Evolutionary conservation across 768 basidiomycete genomes (phyloP).

Genomic region (Tubosaeta brunneosetosa): DNA sequence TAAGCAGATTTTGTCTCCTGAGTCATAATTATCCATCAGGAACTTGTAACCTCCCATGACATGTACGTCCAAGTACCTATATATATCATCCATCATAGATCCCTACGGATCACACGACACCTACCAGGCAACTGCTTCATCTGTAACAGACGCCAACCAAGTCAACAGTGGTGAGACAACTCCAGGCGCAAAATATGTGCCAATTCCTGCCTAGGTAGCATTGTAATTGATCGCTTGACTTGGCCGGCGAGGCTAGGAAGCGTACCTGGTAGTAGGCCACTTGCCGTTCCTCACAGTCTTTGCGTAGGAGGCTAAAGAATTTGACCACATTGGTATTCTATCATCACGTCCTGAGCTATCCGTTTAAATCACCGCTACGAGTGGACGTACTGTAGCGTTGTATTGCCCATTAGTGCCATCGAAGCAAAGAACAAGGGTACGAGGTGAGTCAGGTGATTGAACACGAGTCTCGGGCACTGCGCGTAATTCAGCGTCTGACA

Average conservation of each 20-base stretch:
- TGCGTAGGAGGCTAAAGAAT: slow-evolving; percentile 63
- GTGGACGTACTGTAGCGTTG: slow-evolving; percentile 37
- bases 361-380: not conserved
- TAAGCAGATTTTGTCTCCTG: slow-evolving; percentile 69
- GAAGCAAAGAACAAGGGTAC: slow-evolving; percentile 61
- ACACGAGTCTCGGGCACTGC: not conserved
- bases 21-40: slow-evolving; percentile 70
- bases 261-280: slow-evolving; percentile 68
- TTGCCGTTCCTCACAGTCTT: slow-evolving; percentile 48
- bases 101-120: slow-evolving; percentile 9
- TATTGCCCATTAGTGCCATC: slow-evolving; percentile 63
- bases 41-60: slow-evolving; percentile 74
- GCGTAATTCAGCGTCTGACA: slow-evolving; percentile 11
- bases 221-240: not conserved
- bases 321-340: slow-evolving; percentile 69
- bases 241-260: not conserved
- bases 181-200: slow-evolving; percentile 55
- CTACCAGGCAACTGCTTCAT: slow-evolving; percentile 71
- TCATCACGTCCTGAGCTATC: not conserved
- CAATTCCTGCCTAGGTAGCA: slow-evolving; percentile 40
- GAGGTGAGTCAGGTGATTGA: slow-evolving; percentile 17
- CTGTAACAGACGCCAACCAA: slow-evolving; percentile 57
- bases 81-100: not conserved
- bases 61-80: slow-evolving; percentile 66
- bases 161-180: slow-evolving; percentile 58